Evolutionary conservation across 2,329 filamentous ascomycete species (phyloP).

Genomic region (Xylariaceae sp.): DNA sequence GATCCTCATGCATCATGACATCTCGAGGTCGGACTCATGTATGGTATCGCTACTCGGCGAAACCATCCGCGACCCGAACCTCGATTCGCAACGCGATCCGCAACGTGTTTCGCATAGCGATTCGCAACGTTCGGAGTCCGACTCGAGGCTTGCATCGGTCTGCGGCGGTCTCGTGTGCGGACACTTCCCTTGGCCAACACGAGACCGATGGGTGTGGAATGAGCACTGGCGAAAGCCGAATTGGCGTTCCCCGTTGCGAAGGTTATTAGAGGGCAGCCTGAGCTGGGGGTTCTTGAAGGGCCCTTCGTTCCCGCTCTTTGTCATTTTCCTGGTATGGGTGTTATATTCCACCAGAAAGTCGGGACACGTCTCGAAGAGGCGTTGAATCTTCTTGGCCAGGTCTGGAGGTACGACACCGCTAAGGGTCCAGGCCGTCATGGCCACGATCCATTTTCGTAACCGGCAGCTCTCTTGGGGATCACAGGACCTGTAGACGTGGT

Average conservation of each 20-base stretch:
- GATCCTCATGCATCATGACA: slow-evolving; percentile 3
- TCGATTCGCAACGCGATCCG: slow-evolving; percentile 23
- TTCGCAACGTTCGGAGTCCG: slow-evolving; percentile 31
- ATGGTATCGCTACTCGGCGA: slow-evolving; percentile 28
- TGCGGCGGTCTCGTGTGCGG: slow-evolving; percentile 41
- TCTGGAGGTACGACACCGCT: slow-evolving; percentile 38
- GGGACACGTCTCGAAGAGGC: slow-evolving; percentile 47
- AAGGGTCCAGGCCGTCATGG: slow-evolving; percentile 62
- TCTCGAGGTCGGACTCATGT: slow-evolving; percentile 22
- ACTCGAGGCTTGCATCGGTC: slow-evolving; percentile 31
- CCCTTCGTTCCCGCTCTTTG: slow-evolving; percentile 51
- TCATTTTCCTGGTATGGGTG: slow-evolving; percentile 56
- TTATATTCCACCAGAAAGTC: slow-evolving; percentile 55
- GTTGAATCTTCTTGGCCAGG: slow-evolving; percentile 43
- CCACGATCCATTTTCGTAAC: slow-evolving; percentile 61
- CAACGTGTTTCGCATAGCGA: slow-evolving; percentile 20
- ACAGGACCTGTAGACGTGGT: slow-evolving; percentile 57
- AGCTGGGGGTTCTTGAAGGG: slow-evolving; percentile 64
- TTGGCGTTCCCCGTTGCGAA: slow-evolving; percentile 58
- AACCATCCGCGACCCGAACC: slow-evolving; percentile 21
- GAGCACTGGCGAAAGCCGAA: slow-evolving; percentile 65
- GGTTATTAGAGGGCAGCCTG: slow-evolving; percentile 57
- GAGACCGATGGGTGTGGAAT: slow-evolving; percentile 60
- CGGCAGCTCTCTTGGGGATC: slow-evolving; percentile 52
- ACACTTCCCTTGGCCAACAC: slow-evolving; percentile 57